These are phyloP conservation scores for Jatropha podagrica DNA, from an alignment of 441 rosid genomes.

Conservation along the genomic window DNA sequence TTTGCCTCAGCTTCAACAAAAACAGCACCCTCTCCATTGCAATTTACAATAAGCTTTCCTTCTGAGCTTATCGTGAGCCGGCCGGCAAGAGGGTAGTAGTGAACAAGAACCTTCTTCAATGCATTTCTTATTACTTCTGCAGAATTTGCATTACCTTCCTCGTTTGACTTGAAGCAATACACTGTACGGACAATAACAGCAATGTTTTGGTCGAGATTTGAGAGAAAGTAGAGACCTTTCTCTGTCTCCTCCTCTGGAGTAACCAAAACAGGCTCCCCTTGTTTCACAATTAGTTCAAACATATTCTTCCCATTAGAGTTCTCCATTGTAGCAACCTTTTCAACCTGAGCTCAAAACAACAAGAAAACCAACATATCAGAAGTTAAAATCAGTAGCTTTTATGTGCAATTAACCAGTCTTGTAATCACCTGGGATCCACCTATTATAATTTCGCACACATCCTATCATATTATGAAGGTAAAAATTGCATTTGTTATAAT, in stretches of 20 bases:
- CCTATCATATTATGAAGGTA: no score
- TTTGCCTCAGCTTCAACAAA: slow-evolving; percentile 84
- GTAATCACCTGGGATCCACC: no score
- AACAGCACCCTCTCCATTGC: slow-evolving; percentile 82
- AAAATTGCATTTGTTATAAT: no score
- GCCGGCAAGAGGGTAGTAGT: slow-evolving; percentile 87
- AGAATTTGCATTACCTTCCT: slow-evolving; percentile 60
- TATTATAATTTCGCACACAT: no score
- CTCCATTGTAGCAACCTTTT: slow-evolving; percentile 34
- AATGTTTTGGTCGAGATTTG: slow-evolving; percentile 83
- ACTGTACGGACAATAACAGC: slow-evolving; percentile 71
- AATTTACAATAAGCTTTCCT: slow-evolving; percentile 73
- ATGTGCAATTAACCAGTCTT: no score
- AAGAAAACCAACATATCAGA: background rate
- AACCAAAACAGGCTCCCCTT: slow-evolving; percentile 57
- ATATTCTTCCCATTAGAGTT: slow-evolving; percentile 33
- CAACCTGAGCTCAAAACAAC: slow-evolving; percentile 38
- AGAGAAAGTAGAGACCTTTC: slow-evolving; percentile 73
- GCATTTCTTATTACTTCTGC: slow-evolving; percentile 66
- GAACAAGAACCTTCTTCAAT: slow-evolving; percentile 71
- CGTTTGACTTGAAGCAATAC: slow-evolving; percentile 71
- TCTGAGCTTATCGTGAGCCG: slow-evolving; percentile 71
- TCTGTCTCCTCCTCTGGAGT: slow-evolving; percentile 65
- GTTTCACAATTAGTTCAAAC: slow-evolving; percentile 51
- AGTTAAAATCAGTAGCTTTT: background rate